Conservation (phyloP, 225 moss, liverwort and hornwort genomes). For the Antitrichia curtipendula region DNA sequence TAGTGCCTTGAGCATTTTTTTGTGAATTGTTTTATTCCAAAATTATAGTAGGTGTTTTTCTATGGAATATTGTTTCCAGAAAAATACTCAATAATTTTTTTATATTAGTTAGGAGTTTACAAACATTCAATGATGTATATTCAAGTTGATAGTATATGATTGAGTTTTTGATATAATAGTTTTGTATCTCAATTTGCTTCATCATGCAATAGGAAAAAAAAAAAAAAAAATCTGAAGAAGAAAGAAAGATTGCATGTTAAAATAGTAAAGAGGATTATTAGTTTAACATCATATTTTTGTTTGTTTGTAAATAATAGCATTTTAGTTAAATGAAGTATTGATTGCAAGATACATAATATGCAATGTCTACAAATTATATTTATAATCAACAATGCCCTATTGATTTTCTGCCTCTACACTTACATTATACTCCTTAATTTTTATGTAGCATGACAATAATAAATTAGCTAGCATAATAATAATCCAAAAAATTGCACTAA, state of each 20-base stretch:
- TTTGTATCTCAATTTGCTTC: neutral
- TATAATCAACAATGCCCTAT: neutral
- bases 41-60: neutral
- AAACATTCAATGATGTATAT: neutral
- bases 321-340: neutral
- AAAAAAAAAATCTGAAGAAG: fast-evolving
- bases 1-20: too few species aligned
- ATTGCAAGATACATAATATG: neutral
- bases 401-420: neutral
- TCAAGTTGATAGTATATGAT: too few species aligned
- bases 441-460: too few species aligned
- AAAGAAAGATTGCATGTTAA: neutral
- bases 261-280: neutral
- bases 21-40: neutral
- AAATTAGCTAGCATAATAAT: neutral
- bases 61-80: neutral
- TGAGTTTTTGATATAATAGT: neutral
- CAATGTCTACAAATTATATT: neutral
- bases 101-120: neutral
- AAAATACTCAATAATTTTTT: neutral
- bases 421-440: neutral
- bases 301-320: too few species aligned
- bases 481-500: too few species aligned
- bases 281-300: neutral
- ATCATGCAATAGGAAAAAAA: too few species aligned